A percentile compares a stretch with the other conserved stretches of the same genome.
phyloP scores from a whole-genome alignment of 2,329 filamentous ascomycete genomes.

The Trichoderma guizhouense region DNA sequence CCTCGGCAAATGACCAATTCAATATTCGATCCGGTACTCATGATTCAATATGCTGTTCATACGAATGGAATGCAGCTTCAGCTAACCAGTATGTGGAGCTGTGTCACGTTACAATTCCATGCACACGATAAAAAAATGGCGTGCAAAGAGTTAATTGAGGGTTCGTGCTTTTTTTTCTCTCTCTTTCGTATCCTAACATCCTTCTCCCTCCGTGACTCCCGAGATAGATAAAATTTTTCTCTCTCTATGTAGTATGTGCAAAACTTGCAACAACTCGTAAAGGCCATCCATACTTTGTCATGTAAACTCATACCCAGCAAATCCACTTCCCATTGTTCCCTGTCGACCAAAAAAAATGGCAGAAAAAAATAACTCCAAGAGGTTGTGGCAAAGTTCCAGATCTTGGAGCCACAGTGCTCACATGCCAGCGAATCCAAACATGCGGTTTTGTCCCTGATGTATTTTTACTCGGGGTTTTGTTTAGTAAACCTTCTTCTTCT shows the following conservation, averaged over 20 bases:
- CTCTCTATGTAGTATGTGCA: conserved; percentile 14
- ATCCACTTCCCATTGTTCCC: conserved; percentile 10
- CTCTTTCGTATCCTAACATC: not conserved
- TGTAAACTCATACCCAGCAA: not conserved
- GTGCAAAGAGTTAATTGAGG: not conserved
- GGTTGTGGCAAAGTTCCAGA: conserved; percentile 5
- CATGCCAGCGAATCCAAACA: conserved; percentile 15
- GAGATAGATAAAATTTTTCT: not conserved
- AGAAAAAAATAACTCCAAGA: conserved; percentile 10
- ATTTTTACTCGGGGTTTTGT: not conserved
- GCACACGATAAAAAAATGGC: not conserved
- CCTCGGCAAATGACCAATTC: not conserved
- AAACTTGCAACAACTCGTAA: conserved; percentile 6
- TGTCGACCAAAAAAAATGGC: conserved; percentile 9
- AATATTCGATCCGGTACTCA: not conserved
- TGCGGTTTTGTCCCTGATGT: not conserved
- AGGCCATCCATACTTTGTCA: conserved; percentile 16
- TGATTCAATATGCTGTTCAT: not conserved
- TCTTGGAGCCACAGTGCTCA: conserved; percentile 12
- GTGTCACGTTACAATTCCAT: not conserved
- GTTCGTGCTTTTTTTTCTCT: not conserved
- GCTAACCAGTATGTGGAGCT: not conserved
- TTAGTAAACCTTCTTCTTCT: conserved; percentile 99
- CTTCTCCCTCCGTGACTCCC: not conserved
- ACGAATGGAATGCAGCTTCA: not conserved